Base-by-base conservation (phyloP, 2,329 filamentous ascomycete species). In the Cladosporium sp. region DNA sequence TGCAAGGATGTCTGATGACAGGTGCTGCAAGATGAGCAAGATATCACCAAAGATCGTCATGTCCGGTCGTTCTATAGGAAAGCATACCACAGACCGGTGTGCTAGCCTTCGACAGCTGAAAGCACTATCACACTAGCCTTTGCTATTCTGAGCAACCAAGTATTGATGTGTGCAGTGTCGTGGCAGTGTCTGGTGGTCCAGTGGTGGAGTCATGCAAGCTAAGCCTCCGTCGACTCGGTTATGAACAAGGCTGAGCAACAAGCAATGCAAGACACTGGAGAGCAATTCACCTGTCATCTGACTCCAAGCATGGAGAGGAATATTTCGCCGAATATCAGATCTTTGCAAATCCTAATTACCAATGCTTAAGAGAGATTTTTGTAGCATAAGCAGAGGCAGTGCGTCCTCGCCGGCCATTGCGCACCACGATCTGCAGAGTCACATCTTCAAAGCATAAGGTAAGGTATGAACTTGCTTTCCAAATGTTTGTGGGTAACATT, bases 161-260 rank as follows among this genome's bases (percentile, higher is more conserved):
- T 11, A 21, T 28, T 16, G 37, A 31, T 31, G 50, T 53, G 26
- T 6, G 52, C 28, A 33, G 52, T n/a, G 28, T n/a, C n/a, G 52
- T 55, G 52, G 52, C 52, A 33, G 52, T 55, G 52, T 33, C 29
- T 31, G 8, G 31, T 11, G 8, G 33, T 35, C 12, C 14, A 35
- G 12, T 14, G 33, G 8, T 35, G 31, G 50, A 53, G 50, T 53
- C 88, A 90, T 67, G 89, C 81, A 21, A 84, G 80, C 90, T 91
- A 94, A 26, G 93, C 84, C 80, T 94, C 91, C 21, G 35, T 31
- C 86, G 85, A 31, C 16, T 8, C 16, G 52, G 4, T 29, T 7
- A 6, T 21, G 29, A 8, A 0, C 18, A 31, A 18, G 26, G 52
- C 16, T 33, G 5, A 14, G 18, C 18, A 33, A 29, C 29, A n/a